A percentile compares a stretch with the other conserved stretches of the same genome.
These are phyloP conservation scores for Blastobotrys malaysiensis DNA, from an alignment of 1,139 yeast species.

Conservation along the genomic window DNA sequence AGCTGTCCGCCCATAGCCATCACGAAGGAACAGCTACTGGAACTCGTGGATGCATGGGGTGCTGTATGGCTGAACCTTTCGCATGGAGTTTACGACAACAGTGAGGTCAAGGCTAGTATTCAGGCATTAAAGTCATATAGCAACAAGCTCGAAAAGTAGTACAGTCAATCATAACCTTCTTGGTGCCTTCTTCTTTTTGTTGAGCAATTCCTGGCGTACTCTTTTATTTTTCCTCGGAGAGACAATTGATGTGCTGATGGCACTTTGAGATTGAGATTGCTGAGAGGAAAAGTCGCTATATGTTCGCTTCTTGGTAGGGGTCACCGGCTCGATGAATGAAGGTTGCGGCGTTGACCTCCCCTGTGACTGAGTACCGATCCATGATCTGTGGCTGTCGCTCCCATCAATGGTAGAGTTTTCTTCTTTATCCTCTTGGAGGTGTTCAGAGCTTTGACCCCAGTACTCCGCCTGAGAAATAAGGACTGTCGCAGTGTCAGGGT, in stretches of 20 bases:
- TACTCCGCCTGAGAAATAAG: background rate
- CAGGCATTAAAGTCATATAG: conserved; percentile 2
- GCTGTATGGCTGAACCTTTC: conserved; percentile 14
- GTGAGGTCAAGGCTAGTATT: background rate
- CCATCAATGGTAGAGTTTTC: background rate
- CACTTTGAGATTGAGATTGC: background rate
- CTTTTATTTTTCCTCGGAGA: background rate
- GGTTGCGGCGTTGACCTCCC: background rate
- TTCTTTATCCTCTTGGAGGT: background rate
- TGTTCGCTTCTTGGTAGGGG: background rate
- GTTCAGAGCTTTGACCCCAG: background rate
- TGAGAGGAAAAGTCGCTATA: background rate
- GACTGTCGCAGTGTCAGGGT: background rate
- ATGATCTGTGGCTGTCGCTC: background rate
- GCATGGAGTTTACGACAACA: background rate
- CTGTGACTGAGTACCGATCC: background rate
- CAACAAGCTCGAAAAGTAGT: background rate
- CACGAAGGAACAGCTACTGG: conserved; percentile 3
- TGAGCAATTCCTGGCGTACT: background rate
- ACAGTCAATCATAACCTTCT: background rate
- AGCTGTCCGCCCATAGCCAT: background rate
- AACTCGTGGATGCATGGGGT: conserved; percentile 11
- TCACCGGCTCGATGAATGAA: background rate
- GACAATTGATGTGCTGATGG: background rate
- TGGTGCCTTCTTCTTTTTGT: background rate